A percentile compares a stretch with the other conserved stretches of the same genome.
Conservation (phyloP, 2,329 filamentous ascomycete species). For the Akanthomyces dipterigenus region DNA sequence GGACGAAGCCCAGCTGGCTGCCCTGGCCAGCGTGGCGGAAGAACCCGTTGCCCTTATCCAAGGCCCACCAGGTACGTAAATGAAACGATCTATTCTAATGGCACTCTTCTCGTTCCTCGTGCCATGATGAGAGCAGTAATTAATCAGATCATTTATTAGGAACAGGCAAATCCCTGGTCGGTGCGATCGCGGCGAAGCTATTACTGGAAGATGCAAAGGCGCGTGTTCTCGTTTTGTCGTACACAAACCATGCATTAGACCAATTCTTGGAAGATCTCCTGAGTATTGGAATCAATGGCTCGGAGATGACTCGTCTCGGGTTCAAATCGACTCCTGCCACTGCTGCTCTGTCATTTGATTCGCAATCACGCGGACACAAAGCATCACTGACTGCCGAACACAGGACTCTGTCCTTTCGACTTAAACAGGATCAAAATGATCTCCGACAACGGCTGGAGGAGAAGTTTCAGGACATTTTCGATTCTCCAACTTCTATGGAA, state of each 20-base stretch:
- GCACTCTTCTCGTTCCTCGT: too few species aligned
- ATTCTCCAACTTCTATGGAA: too few species aligned
- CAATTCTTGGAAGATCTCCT: constrained; percentile 60
- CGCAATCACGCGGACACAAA: constrained; percentile 13
- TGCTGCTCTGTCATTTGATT: constrained; percentile 36
- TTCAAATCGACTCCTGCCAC: constrained; percentile 49
- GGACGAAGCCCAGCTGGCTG: too few species aligned
- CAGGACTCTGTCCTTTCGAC: background rate
- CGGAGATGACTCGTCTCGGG: constrained; percentile 55
- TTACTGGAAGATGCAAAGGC: constrained; percentile 43
- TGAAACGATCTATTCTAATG: too few species aligned
- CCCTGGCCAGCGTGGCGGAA: too few species aligned
- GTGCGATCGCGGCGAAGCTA: constrained; percentile 52
- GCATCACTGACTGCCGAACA: background rate
- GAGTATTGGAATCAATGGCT: constrained; percentile 45
- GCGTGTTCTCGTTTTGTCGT: constrained; percentile 57
- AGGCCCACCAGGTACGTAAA: constrained; percentile 57
- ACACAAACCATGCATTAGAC: constrained; percentile 62
- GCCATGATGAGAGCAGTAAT: too few species aligned
- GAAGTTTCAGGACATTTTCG: too few species aligned
- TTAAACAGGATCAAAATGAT: too few species aligned
- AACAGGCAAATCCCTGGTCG: constrained; percentile 71
- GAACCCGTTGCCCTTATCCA: constrained; percentile 56
- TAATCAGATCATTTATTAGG: too few species aligned
- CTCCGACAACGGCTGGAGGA: too few species aligned